Evolutionary conservation across 1,284 basidiomycete genomes (phyloP), one percentile per base, ranked within the genome.

Genomic region (Meira miltonrushii): DNA sequence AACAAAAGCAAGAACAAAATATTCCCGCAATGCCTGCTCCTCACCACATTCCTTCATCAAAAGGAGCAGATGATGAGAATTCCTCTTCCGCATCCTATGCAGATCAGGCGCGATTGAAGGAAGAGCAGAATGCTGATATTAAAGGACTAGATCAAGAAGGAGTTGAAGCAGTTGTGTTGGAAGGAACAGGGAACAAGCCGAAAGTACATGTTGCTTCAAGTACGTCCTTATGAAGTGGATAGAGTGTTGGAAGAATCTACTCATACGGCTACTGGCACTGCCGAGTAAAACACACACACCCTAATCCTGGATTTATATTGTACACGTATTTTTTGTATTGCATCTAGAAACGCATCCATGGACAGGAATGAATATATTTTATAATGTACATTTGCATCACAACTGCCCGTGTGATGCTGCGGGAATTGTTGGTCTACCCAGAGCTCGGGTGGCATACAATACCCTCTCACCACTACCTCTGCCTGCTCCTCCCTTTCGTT

Each of bases 61-160:
- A 33, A 37, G 58, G 46, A 46, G 39, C 19, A 39, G 52, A 21
- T 6, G 48, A 58, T n/a, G 33, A 13, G n/a, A 15, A 21, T 6
- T 19, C 46, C 12, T 19, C 13, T 39, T 57, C 44, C 55, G 37
- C 25, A 50, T 21, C 21, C 1, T 37, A 21, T 39, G 19, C 47
- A 53, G 55, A 38, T 23, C 10, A 33, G 41, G 21, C 43, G 23
- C 8, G 11, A 23, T 49, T 38, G 17, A 39, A 55, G 17, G 53
- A 12, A 33, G 53, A 33, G 41, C 48, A 50, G 15, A 50, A 50
- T 25, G 39, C 25, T 19, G 46, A 54, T 15, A 43, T 59, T 43
- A 62, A 67, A 0, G 69, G 65, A 1, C 49, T 72, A 57, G 67
- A 74, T 54, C 64, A 63, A 41, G 65, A 71, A 21, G 61, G 69